Evolutionary conservation across 306 rosid genomes (phyloP).

Genomic region (Purshia tridentata): DNA sequence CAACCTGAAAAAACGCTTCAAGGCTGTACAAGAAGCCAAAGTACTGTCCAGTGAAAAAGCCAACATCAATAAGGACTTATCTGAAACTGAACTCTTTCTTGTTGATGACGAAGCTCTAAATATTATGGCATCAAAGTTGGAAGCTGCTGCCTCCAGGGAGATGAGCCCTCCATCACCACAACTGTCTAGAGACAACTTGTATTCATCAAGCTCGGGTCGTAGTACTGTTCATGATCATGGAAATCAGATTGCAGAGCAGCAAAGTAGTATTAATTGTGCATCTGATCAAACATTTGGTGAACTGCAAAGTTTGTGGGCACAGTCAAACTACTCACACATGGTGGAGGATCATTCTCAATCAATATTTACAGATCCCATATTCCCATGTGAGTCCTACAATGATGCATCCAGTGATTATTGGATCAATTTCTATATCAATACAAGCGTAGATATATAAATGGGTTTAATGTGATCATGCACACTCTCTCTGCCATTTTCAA

Average conservation of each 20-base stretch:
- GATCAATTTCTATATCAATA: conserved; percentile 3
- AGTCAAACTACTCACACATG: background rate
- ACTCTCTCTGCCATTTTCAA: background rate
- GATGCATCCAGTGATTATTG: conserved; percentile 8
- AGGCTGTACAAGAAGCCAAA: background rate
- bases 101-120: background rate
- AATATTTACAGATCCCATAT: conserved; percentile 3
- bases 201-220: background rate
- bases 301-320: conserved; percentile 23
- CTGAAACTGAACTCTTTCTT: conserved; percentile 3
- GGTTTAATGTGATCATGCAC: background rate
- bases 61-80: background rate
- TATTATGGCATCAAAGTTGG: background rate
- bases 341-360: background rate
- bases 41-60: background rate
- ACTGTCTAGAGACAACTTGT: background rate
- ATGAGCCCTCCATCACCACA: too few relatives aligned
- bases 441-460: background rate
- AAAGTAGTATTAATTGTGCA: background rate
- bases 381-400: conserved; percentile 12
- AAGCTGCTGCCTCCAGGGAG: background rate
- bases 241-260: background rate
- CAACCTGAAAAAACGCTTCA: conserved; percentile 31
- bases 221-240: background rate
- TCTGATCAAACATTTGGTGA: conserved; percentile 22